phyloP scores from a whole-genome alignment of 495 filamentous ascomycete species.

The Penicillium turbatum region DNA sequence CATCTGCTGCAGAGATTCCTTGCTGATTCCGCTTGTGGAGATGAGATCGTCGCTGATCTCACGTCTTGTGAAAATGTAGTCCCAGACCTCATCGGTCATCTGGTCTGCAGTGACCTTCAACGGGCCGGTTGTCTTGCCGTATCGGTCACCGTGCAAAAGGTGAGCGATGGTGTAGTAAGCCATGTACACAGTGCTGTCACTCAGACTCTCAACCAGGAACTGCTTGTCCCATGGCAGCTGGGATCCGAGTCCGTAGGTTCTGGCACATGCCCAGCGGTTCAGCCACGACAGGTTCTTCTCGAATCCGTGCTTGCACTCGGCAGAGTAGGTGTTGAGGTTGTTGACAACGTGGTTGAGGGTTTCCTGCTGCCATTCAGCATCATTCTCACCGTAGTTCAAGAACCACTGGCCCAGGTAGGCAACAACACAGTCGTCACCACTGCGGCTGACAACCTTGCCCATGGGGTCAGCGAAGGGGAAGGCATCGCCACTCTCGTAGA shows the following conservation, averaged over 20 bases:
- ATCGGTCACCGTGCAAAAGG: slow-evolving; percentile 76
- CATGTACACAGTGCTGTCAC: slow-evolving; percentile 92
- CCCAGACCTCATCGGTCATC: slow-evolving; percentile 96
- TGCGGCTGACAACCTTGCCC: slow-evolving; percentile 77
- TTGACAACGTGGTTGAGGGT: slow-evolving; percentile 71
- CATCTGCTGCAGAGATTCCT: slow-evolving; percentile 69
- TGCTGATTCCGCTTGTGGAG: slow-evolving; percentile 61
- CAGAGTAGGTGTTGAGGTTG: slow-evolving; percentile 70
- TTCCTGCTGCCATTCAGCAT: slow-evolving; percentile 66
- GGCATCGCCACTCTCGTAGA: slow-evolving; percentile 75
- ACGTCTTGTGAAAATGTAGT: slow-evolving; percentile 75
- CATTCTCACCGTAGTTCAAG: slow-evolving; percentile 87
- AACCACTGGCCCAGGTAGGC: slow-evolving; percentile 97
- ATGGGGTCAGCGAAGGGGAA: slow-evolving; percentile 94
- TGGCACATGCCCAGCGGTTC: slow-evolving; percentile 90
- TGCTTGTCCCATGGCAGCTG: slow-evolving; percentile 92
- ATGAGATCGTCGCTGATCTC: slow-evolving; percentile 62
- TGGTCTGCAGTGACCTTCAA: slow-evolving; percentile 70
- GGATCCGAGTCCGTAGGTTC: slow-evolving; percentile 88
- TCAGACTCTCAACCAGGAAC: slow-evolving; percentile 88
- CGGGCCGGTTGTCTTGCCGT: slow-evolving; percentile 65
- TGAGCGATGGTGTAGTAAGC: slow-evolving; percentile 95
- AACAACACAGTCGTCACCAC: slow-evolving; percentile 85
- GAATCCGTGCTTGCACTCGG: slow-evolving; percentile 79
- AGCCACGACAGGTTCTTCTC: slow-evolving; percentile 84